Evolutionary conservation across 192 early-diverging fungal species (phyloP).

Genomic region (Entomortierella lignicola): DNA sequence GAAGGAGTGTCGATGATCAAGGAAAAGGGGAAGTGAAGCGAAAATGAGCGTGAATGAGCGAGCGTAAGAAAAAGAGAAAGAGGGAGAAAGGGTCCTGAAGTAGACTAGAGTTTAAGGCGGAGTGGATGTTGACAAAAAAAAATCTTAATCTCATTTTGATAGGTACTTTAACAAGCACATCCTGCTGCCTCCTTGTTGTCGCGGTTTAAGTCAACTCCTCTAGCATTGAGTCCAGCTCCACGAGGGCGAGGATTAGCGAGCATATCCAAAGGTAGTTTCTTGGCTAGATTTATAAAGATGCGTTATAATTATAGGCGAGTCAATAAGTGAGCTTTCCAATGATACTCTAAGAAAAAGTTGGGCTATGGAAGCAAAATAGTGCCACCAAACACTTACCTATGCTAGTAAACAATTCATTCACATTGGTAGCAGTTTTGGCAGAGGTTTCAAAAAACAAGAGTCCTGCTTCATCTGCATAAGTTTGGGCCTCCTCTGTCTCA

Average conservation of each 20-base stretch:
- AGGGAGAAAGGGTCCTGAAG: too few relatives aligned
- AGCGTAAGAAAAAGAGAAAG: not conserved
- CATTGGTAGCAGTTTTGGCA: constrained; percentile 72
- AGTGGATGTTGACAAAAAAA: not conserved
- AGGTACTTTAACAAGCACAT: constrained; percentile 29
- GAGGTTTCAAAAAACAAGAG: constrained; percentile 77
- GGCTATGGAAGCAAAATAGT: constrained; percentile 5
- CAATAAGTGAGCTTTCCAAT: too few relatives aligned
- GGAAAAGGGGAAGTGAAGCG: too few relatives aligned
- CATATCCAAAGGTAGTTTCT: constrained; percentile 76
- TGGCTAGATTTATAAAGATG: constrained; percentile 53
- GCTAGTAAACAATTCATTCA: constrained; percentile 70
- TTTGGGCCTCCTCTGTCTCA: constrained; percentile 72
- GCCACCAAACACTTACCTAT: constrained; percentile 58
- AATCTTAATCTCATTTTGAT: not conserved
- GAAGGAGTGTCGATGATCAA: too few relatives aligned
- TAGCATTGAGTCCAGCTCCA: constrained; percentile 55
- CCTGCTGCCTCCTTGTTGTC: constrained; percentile 40
- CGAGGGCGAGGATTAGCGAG: constrained; percentile 66
- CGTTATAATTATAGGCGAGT: not conserved
- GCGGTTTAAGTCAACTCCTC: constrained; percentile 64
- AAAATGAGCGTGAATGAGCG: not conserved
- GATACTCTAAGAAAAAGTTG: not conserved
- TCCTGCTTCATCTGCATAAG: constrained; percentile 72
- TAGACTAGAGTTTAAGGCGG: too few relatives aligned